These are phyloP conservation scores for Petrea volubilis DNA, from an alignment of 257 asterid genomes.

Conservation along the genomic window DNA sequence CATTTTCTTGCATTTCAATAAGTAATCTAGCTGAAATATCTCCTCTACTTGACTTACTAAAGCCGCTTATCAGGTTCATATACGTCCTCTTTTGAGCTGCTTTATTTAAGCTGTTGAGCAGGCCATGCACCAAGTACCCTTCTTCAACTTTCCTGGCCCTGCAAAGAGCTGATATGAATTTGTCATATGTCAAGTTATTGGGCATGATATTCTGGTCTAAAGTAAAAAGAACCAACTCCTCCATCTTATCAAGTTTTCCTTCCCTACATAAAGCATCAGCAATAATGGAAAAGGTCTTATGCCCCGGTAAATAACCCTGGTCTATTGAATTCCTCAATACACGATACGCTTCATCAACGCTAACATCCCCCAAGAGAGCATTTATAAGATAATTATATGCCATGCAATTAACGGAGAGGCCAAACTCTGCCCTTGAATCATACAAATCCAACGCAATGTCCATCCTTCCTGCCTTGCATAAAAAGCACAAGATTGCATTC, in stretches of 20 bases:
- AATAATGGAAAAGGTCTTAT: constrained; percentile 51
- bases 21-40: constrained; percentile 69
- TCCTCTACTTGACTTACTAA: constrained; percentile 53
- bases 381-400: constrained; percentile 80
- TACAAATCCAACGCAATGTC: constrained; percentile 73
- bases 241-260: constrained; percentile 70
- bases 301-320: constrained; percentile 63
- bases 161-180: constrained; percentile 67
- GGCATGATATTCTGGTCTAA: constrained; percentile 49
- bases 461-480: constrained; percentile 75
- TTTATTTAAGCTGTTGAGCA: constrained; percentile 46
- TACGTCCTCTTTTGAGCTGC: constrained; percentile 47
- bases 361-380: constrained; percentile 57
- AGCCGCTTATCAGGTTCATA: constrained; percentile 55
- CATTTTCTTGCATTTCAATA: constrained; percentile 86
- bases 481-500: constrained; percentile 76
- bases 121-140: constrained; percentile 55
- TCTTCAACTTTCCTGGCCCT: constrained; percentile 56
- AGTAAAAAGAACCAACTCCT: constrained; percentile 54
- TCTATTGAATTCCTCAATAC: constrained; percentile 55
- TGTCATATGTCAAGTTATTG: constrained; percentile 42
- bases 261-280: constrained; percentile 66
- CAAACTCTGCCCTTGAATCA: constrained; percentile 63
- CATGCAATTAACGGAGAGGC: constrained; percentile 66
- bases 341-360: constrained; percentile 50